A percentile compares a stretch with the other conserved stretches of the same genome.
Conservation (phyloP, 495 filamentous ascomycete species). For the Tuber microsphaerosporum region DNA sequence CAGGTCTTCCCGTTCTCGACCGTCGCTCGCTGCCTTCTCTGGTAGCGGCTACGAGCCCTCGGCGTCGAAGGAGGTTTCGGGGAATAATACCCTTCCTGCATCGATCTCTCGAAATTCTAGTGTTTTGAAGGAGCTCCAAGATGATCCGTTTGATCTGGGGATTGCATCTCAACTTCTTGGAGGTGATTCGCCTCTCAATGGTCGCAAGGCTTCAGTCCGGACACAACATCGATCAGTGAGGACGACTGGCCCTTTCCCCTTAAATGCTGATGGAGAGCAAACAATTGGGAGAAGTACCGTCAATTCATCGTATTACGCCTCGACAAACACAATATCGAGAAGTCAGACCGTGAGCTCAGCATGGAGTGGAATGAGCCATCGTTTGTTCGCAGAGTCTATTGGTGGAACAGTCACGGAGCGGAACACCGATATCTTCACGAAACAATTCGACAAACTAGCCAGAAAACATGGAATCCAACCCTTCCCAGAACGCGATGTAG, state of each 20-base stretch:
- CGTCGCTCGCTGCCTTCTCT: conserved; percentile 40
- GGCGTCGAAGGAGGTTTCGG: conserved; percentile 15
- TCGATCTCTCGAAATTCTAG: conserved; percentile 29
- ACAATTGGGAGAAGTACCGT: conserved; percentile 25
- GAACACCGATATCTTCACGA: conserved; percentile 34
- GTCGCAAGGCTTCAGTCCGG: conserved; percentile 24
- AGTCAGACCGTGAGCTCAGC: conserved; percentile 40
- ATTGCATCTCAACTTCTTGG: conserved; percentile 29
- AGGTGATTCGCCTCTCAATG: conserved; percentile 19
- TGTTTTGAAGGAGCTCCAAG: conserved; percentile 30
- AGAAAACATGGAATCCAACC: conserved; percentile 41
- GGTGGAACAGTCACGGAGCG: conserved; percentile 22
- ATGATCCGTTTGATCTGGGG: conserved; percentile 32
- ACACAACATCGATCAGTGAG: conserved; percentile 29
- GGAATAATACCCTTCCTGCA: conserved; percentile 23
- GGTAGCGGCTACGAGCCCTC: conserved; percentile 39
- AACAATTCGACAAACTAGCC: conserved; percentile 38
- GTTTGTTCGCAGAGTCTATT: conserved; percentile 36
- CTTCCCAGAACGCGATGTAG: conserved; percentile 32
- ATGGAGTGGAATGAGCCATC: conserved; percentile 40
- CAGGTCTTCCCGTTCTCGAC: conserved; percentile 38
- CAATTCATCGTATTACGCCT: conserved; percentile 27
- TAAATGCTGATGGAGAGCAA: conserved; percentile 24
- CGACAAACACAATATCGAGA: conserved; percentile 31
- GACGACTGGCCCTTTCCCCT: conserved; percentile 25